Percentiles rank a stretch among this genome's conserved stretches.
Evolutionary conservation across 257 asterid genomes (phyloP).

Genomic region (Rehmannia glutinosa): DNA sequence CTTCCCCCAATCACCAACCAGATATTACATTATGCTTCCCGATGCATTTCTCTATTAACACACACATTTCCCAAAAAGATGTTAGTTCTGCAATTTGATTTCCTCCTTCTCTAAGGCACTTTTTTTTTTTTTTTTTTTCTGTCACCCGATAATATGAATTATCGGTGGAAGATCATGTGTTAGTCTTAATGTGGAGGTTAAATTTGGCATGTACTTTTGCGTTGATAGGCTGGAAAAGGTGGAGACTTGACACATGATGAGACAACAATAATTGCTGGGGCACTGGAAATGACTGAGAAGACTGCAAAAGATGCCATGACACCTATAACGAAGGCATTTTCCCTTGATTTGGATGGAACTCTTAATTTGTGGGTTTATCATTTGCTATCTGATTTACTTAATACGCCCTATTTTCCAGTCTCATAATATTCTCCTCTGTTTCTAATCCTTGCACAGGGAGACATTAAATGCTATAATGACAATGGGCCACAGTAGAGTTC

Average conservation of each 20-base stretch:
- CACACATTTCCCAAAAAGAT: no score
- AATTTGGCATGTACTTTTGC: slow-evolving; percentile 9
- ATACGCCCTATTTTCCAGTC: not conserved
- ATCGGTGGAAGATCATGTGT: not conserved
- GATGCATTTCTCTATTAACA: no score
- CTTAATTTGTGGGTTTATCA: slow-evolving; percentile 80
- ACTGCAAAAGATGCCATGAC: slow-evolving; percentile 99
- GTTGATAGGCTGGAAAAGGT: slow-evolving; percentile 89
- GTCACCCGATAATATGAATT: no score
- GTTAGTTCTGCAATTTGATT: no score
- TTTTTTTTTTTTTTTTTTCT: not conserved
- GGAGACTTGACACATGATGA: slow-evolving; percentile 99
- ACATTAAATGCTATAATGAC: slow-evolving; percentile 91
- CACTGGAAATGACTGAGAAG: slow-evolving; percentile 85
- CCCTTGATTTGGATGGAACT: slow-evolving; percentile 81
- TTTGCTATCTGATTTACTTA: slow-evolving; percentile 10
- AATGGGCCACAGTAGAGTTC: slow-evolving; percentile 96
- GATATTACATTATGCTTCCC: no score
- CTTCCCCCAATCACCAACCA: no score
- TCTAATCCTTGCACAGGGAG: slow-evolving; percentile 52
- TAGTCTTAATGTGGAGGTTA: no score
- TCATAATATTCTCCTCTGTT: not conserved
- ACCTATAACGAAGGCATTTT: slow-evolving; percentile 91
- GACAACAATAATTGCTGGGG: slow-evolving; percentile 97
- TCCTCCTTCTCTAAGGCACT: not conserved